phyloP scores from a whole-genome alignment of 2,329 filamentous ascomycete genomes.

The Colletotrichum spinosum region DNA sequence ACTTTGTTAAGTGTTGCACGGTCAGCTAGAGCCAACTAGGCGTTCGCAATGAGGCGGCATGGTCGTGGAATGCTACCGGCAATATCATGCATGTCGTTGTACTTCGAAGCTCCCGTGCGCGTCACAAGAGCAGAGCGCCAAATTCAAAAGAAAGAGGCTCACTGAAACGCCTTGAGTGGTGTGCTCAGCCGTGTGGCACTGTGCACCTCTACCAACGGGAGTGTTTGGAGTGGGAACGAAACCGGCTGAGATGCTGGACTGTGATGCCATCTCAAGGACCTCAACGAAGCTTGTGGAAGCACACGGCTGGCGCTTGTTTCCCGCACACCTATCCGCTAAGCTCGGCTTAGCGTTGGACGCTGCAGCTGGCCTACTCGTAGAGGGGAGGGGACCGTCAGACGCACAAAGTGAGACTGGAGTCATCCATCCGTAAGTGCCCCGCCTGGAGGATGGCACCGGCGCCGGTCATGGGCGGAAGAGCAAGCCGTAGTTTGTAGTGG shows the following conservation, averaged over 20 bases:
- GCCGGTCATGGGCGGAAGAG: constrained; percentile 7
- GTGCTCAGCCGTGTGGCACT: background rate
- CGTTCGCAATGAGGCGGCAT: constrained; percentile 11
- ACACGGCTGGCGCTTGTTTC: background rate
- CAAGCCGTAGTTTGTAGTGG: background rate
- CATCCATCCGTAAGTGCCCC: constrained; percentile 7
- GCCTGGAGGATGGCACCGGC: background rate
- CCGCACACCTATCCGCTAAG: background rate
- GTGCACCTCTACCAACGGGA: background rate
- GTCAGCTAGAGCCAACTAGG: constrained; percentile 16
- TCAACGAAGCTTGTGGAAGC: background rate
- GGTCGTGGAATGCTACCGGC: background rate
- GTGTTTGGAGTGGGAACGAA: constrained; percentile 3
- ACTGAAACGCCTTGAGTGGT: constrained; percentile 3
- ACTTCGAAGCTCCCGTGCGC: background rate
- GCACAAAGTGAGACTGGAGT: background rate
- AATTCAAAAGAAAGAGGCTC: constrained; percentile 2
- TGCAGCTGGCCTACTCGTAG: background rate
- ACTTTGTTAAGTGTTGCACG: constrained; percentile 1
- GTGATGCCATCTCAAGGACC: background rate
- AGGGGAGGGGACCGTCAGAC: background rate
- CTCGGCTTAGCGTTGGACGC: constrained; percentile 10
- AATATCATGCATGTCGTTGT: constrained; percentile 5
- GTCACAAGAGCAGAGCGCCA: background rate
- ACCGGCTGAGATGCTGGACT: too few species aligned